Conservation (phyloP, 169 alveolate genomes). For the Eimeria falciformis region DNA sequence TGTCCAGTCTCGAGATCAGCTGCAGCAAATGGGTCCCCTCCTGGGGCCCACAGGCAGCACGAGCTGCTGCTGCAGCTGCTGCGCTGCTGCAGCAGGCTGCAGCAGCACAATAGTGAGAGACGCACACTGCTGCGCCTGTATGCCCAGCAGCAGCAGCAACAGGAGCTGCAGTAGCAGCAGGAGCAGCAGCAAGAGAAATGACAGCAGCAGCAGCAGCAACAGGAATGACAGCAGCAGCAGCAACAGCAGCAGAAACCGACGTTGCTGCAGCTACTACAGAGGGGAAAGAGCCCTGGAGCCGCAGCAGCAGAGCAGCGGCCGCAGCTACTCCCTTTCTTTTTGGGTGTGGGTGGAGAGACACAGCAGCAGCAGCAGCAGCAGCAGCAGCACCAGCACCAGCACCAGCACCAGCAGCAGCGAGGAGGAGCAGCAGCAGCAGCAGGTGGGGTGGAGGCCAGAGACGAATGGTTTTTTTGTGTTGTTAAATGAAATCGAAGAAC, state of each 20-base stretch:
- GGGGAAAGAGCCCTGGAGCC: not conserved
- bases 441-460: conserved; percentile 9
- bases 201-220: not conserved
- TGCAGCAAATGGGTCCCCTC: conserved; percentile 19
- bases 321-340: conserved; percentile 35
- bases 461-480: not conserved
- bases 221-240: not conserved
- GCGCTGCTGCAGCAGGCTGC: not conserved
- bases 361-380: conserved; percentile 13
- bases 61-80: conserved; percentile 13
- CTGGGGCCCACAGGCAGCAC: not conserved
- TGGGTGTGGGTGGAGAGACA: conserved; percentile 21
- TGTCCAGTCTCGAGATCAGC: conserved; percentile 4
- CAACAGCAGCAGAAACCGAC: not conserved
- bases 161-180: no score
- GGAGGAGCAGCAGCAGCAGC: not conserved
- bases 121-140: conserved; percentile 15
- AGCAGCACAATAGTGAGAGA: not conserved
- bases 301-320: conserved; percentile 23
- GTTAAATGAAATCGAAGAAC: not conserved
- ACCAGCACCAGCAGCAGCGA: conserved; percentile 24
- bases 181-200: not conserved
- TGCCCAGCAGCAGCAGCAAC: not conserved
- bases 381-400: not conserved
- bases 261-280: not conserved